phyloP scores from a whole-genome alignment of 768 basidiomycete species.

The Hygrophoropsis aurantiaca region DNA sequence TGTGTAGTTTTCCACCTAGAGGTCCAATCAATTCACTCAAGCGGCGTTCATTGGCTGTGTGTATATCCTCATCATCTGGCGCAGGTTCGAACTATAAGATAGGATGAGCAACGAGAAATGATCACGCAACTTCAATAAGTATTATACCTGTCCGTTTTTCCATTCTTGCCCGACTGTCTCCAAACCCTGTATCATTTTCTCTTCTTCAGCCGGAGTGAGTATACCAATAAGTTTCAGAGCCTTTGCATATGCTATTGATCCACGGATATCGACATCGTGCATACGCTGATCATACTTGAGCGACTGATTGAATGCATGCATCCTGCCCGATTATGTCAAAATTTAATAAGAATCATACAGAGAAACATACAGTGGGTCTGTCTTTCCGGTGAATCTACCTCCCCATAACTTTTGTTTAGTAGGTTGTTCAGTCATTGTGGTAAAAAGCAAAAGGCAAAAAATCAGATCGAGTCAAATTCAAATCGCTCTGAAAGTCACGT shows the following conservation, averaged over 20 bases:
- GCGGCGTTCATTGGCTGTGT: constrained; percentile 96
- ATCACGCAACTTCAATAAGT: background rate
- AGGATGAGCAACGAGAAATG: background rate
- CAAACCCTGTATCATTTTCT: constrained; percentile 72
- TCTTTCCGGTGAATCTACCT: constrained; percentile 84
- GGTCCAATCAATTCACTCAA: constrained; percentile 91
- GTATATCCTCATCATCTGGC: constrained; percentile 97
- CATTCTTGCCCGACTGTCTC: constrained; percentile 80
- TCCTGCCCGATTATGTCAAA: too few species aligned
- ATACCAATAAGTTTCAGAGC: constrained; percentile 80
- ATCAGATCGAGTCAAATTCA: background rate
- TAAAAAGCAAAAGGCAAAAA: background rate
- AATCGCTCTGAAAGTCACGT: too few species aligned
- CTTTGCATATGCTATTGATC: constrained; percentile 96
- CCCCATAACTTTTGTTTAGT: constrained; percentile 84
- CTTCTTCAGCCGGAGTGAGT: constrained; percentile 73
- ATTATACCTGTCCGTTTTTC: constrained; percentile 67
- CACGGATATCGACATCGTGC: constrained; percentile 87
- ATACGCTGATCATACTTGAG: constrained; percentile 93
- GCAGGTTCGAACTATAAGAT: constrained; percentile 64
- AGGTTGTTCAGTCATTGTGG: constrained; percentile 38
- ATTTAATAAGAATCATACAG: too few species aligned
- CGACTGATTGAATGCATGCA: constrained; percentile 98
- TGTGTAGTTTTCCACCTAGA: constrained; percentile 94
- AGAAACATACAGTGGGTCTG: constrained; percentile 86